Evolutionary conservation across 2,329 filamentous ascomycete species (phyloP).

Genomic region (Colletotrichum lentis): DNA sequence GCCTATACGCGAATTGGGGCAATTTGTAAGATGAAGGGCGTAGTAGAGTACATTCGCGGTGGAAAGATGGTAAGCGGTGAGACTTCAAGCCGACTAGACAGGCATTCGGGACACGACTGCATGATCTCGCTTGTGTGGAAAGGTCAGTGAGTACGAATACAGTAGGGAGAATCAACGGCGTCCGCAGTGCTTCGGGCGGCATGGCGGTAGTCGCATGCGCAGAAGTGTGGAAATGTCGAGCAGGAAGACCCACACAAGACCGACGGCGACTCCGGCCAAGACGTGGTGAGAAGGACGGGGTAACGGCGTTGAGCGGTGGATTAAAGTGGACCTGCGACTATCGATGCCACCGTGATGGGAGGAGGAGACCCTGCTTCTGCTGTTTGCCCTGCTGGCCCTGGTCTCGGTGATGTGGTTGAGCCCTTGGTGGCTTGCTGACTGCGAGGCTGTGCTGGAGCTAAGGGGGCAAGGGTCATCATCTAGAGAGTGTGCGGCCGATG

Average conservation of each 20-base stretch:
- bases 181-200: conserved; percentile 15
- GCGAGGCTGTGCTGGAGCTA: conserved; percentile 37
- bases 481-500: conserved; percentile 2
- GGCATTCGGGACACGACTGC: conserved; percentile 24
- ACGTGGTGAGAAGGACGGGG: conserved; percentile 30
- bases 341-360: conserved; percentile 29
- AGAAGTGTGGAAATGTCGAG: conserved; percentile 26
- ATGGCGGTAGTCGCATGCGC: conserved; percentile 31
- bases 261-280: conserved; percentile 37
- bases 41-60: conserved; percentile 9
- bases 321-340: conserved; percentile 23
- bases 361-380: conserved; percentile 5
- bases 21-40: conserved; percentile 21
- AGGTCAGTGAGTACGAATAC: neutral
- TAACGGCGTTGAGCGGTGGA: conserved; percentile 35
- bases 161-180: conserved; percentile 13
- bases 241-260: conserved; percentile 28
- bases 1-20: neutral
- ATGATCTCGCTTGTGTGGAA: conserved; percentile 1
- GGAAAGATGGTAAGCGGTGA: conserved; percentile 16
- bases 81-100: conserved; percentile 20
- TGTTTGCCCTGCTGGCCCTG: conserved; percentile 5
- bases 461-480: conserved; percentile 22
- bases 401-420: conserved; percentile 34
- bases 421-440: conserved; percentile 36